Evolutionary conservation across 2,329 filamentous ascomycete genomes (phyloP).

Genomic region (Neopestalotiopsis rosae): DNA sequence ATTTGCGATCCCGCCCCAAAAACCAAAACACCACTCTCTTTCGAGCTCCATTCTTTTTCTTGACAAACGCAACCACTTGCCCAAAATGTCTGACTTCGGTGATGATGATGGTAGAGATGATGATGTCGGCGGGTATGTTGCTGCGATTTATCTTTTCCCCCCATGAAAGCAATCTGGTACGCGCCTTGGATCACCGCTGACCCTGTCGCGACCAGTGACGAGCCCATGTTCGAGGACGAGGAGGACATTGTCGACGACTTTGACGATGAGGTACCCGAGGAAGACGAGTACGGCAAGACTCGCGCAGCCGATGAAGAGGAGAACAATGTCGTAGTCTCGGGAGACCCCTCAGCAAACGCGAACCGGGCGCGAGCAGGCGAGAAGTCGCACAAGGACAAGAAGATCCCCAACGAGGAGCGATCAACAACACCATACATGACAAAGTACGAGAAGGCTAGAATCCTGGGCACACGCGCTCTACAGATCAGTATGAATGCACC

Average conservation of each 20-base stretch:
- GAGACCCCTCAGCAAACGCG: constrained; percentile 65
- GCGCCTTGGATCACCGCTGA: constrained; percentile 26
- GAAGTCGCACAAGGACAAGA: constrained; percentile 76
- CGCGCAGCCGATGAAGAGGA: constrained; percentile 62
- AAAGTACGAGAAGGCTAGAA: constrained; percentile 95
- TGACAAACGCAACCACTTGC: not conserved
- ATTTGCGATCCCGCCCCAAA: not conserved
- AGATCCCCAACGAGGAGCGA: constrained; percentile 85
- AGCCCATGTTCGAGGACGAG: constrained; percentile 76
- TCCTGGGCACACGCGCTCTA: constrained; percentile 88
- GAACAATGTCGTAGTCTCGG: constrained; percentile 64
- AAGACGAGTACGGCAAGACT: constrained; percentile 55
- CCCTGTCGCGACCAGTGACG: constrained; percentile 59
- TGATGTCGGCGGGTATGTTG: constrained; percentile 30
- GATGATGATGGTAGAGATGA: constrained; percentile 33
- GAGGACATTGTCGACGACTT: constrained; percentile 64
- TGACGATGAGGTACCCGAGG: constrained; percentile 58
- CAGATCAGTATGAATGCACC: constrained; percentile 99
- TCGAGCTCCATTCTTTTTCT: not conserved
- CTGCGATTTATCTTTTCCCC: not conserved
- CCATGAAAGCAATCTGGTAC: constrained; percentile 17
- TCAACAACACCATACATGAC: constrained; percentile 99
- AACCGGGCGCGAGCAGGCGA: constrained; percentile 58
- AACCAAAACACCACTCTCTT: not conserved
- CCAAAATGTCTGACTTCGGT: constrained; percentile 37